Evolutionary conservation across 2,329 filamentous ascomycete genomes (phyloP).

Genomic region (Neopestalotiopsis sp.): DNA sequence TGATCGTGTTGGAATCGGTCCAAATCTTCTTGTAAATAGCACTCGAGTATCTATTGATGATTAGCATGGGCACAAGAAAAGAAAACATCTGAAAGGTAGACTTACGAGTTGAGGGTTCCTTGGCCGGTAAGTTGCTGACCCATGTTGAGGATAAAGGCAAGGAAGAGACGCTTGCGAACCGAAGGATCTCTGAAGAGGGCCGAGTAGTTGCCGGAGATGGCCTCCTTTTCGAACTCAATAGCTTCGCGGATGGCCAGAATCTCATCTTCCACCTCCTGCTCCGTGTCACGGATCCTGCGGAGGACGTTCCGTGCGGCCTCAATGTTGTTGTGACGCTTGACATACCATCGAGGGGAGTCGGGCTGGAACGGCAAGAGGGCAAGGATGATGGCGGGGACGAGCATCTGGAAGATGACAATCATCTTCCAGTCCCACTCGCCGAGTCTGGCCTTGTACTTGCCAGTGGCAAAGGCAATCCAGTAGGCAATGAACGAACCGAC

Average conservation of each 20-base stretch:
- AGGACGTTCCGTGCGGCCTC: constrained; percentile 65
- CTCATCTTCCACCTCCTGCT: constrained; percentile 71
- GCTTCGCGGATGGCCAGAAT: constrained; percentile 69
- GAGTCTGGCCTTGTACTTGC: constrained; percentile 56
- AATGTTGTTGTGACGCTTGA: constrained; percentile 64
- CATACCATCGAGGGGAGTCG: constrained; percentile 71
- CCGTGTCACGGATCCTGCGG: constrained; percentile 64
- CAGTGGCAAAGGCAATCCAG: constrained; percentile 69
- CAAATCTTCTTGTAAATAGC: constrained; percentile 77
- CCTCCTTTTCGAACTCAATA: constrained; percentile 74
- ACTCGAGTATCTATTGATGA: constrained; percentile 64
- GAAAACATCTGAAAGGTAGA: background rate
- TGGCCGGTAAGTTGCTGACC: constrained; percentile 76
- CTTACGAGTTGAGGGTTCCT: constrained; percentile 66
- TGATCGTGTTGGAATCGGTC: constrained; percentile 61
- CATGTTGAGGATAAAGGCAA: constrained; percentile 71
- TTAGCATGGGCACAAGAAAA: background rate
- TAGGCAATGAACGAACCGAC: constrained; percentile 70
- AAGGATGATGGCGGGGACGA: constrained; percentile 69
- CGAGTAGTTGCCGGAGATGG: constrained; percentile 64
- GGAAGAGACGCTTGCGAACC: constrained; percentile 67
- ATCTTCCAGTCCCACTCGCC: constrained; percentile 78
- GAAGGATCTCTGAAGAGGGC: constrained; percentile 74
- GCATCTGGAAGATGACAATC: constrained; percentile 74
- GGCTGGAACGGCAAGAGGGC: constrained; percentile 67